Percentiles rank a stretch among this genome's conserved stretches.
These are phyloP conservation scores for Globisporangium apiculatum DNA, from an alignment of 352 stramenopile genomes.

Conservation along the genomic window DNA sequence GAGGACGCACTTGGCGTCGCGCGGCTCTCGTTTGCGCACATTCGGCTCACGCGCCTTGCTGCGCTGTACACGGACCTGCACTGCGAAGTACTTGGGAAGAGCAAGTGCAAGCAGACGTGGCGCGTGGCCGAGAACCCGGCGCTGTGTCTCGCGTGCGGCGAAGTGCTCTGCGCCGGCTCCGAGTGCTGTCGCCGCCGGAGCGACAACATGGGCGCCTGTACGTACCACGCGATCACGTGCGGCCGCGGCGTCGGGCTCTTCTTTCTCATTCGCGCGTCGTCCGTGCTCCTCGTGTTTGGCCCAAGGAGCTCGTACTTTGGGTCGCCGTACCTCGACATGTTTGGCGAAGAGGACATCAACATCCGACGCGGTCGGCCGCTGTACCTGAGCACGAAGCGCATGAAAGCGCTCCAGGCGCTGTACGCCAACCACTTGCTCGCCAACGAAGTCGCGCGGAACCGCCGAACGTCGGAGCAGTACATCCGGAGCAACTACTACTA, in stretches of 20 bases:
- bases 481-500: constrained; percentile 86
- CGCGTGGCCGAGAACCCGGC: constrained; percentile 73
- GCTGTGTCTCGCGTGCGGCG: constrained; percentile 70
- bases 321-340: constrained; percentile 84
- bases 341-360: constrained; percentile 86
- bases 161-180: constrained; percentile 71
- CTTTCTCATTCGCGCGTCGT: constrained; percentile 78
- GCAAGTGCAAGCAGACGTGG: constrained; percentile 66
- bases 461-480: constrained; percentile 81
- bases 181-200: constrained; percentile 70
- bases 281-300: constrained; percentile 66
- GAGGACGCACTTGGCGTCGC: constrained; percentile 23
- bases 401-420: constrained; percentile 59
- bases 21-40: constrained; percentile 57
- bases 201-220: constrained; percentile 70
- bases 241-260: constrained; percentile 68
- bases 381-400: constrained; percentile 66
- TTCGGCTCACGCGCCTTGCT: constrained; percentile 55
- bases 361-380: constrained; percentile 66
- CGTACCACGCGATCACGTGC: constrained; percentile 65
- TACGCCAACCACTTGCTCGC: constrained; percentile 77
- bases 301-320: constrained; percentile 79
- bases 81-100: constrained; percentile 57
- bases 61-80: constrained; percentile 74
- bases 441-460: constrained; percentile 76